Evolutionary conservation across 139 green algal genomes (phyloP).

Genomic region (Chlamydomonas schloesseri): DNA sequence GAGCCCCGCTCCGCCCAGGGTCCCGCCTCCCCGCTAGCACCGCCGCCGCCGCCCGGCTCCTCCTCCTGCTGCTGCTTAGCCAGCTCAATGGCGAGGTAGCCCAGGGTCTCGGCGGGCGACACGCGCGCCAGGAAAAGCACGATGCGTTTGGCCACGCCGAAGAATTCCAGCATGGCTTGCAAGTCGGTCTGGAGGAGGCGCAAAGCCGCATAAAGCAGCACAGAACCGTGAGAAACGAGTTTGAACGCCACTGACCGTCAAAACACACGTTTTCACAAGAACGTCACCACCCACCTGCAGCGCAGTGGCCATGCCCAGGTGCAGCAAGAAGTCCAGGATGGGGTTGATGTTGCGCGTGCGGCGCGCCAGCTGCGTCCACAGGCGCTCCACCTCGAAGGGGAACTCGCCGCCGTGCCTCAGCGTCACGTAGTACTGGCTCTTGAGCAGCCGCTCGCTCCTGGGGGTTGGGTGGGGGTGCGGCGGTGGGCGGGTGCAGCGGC

Average conservation of each 20-base stretch:
- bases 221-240: no score
- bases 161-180: conserved; percentile 62
- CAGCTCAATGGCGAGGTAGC: conserved; percentile 87
- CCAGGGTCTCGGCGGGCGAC: conserved; percentile 85
- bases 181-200: conserved; percentile 52
- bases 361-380: conserved; percentile 87
- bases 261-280: no score
- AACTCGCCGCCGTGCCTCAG: conserved; percentile 49
- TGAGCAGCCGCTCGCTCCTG: conserved; percentile 84
- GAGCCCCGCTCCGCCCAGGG: neutral
- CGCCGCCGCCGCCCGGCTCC: neutral
- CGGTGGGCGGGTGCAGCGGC: no score
- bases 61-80: conserved; percentile 55
- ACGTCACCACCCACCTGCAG: conserved; percentile 11
- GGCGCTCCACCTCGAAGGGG: conserved; percentile 75
- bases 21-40: neutral
- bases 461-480: neutral
- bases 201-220: no score
- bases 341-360: conserved; percentile 88
- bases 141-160: conserved; percentile 84
- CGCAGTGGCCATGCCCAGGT: conserved; percentile 64
- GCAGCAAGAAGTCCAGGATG: conserved; percentile 88
- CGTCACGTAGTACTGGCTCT: conserved; percentile 89
- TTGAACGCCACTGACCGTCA: no score
- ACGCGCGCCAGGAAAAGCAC: conserved; percentile 87